These are phyloP conservation scores for Verbena officinalis DNA, from an alignment of 257 asterid species.

Conservation along the genomic window DNA sequence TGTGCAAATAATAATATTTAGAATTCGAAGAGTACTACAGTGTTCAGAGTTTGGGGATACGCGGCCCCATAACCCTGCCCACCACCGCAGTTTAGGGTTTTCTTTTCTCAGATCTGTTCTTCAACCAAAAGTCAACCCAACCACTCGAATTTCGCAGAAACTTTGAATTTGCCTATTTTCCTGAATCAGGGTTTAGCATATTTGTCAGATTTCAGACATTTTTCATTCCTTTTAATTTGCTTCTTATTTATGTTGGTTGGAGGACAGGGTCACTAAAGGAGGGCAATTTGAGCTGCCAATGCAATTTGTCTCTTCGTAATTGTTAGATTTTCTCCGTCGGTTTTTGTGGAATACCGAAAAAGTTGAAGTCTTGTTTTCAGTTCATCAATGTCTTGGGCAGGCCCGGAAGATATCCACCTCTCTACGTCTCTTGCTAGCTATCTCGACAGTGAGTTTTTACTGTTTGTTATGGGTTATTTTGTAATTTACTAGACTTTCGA, in stretches of 20 bases:
- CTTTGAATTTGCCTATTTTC: slow-evolving; percentile 1
- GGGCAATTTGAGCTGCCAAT: slow-evolving; percentile 51
- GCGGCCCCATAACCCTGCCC: slow-evolving; percentile 25
- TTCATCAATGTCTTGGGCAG: slow-evolving; percentile 88
- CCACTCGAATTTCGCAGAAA: slow-evolving; percentile 2
- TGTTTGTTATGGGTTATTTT: background rate
- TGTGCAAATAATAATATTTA: too few relatives aligned
- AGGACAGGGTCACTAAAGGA: slow-evolving; percentile 13
- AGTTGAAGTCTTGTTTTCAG: slow-evolving; percentile 40
- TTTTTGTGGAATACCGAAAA: slow-evolving; percentile 49
- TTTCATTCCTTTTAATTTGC: slow-evolving; percentile 17
- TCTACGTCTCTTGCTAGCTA: slow-evolving; percentile 97
- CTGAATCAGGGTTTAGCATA: slow-evolving; percentile 23
- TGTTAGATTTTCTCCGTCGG: slow-evolving; percentile 40
- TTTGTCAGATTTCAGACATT: background rate
- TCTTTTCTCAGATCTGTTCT: slow-evolving; percentile 52
- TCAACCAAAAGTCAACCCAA: slow-evolving; percentile 38
- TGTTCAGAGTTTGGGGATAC: too few relatives aligned
- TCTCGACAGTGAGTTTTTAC: slow-evolving; percentile 75
- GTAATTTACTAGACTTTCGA: background rate
- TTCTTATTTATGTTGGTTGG: background rate
- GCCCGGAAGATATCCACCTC: slow-evolving; percentile 85
- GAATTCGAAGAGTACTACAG: too few relatives aligned
- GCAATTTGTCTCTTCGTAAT: slow-evolving; percentile 50
- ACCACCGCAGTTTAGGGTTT: slow-evolving; percentile 38